Evolutionary conservation across 163 green algal species (phyloP), one percentile per base, ranked within the genome.

Genomic region (Scenedesmus sp.): DNA sequence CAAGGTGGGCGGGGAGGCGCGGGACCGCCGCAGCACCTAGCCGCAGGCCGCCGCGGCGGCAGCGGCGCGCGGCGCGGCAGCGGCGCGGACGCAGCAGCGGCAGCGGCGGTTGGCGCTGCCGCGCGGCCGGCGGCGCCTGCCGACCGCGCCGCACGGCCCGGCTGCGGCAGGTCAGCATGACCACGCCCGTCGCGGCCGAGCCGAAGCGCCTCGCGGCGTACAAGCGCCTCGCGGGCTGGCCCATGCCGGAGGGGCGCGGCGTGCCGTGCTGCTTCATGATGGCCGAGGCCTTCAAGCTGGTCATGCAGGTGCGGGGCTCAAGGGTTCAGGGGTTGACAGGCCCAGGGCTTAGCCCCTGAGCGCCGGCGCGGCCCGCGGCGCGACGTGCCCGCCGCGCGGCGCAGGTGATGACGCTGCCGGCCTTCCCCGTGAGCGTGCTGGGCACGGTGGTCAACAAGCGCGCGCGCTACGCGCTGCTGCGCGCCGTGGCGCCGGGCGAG

Each of bases 371-470:
- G n/a, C n/a, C n/a, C n/a, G n/a, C n/a, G n/a, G 39, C 22, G 53
- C 28, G 13, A 66, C 58, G 42, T 42, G 13, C 58, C 11, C 44
- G 22, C 26, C 7, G 10, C 9, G 18, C 20, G 14, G 15, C 28
- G 22, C 73, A 79, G 71, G 71, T 83, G 31, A 34, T 83, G 56
- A 78, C 66, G 13, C 66, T 78, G 17, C 76, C 76, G 1, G 48
- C 57, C 3, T 83, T 83, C 57, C 76, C 76, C 20, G 58, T 73
- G 17, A 44, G 17, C 18, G 67, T 83, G 17, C 51, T 83, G 65
- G 76, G 76, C 56, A 83, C 76, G 20, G 76, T 83, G 10, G 76
- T 83, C 2, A 83, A 83, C 57, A 77, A 78, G 60, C 24, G 47
- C 11, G 76, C 65, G 10, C 29, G 42, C 22, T 83, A 78, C 76